These are phyloP conservation scores for Termitomyces sp. DNA, from an alignment of 768 basidiomycete genomes.

Conservation along the genomic window DNA sequence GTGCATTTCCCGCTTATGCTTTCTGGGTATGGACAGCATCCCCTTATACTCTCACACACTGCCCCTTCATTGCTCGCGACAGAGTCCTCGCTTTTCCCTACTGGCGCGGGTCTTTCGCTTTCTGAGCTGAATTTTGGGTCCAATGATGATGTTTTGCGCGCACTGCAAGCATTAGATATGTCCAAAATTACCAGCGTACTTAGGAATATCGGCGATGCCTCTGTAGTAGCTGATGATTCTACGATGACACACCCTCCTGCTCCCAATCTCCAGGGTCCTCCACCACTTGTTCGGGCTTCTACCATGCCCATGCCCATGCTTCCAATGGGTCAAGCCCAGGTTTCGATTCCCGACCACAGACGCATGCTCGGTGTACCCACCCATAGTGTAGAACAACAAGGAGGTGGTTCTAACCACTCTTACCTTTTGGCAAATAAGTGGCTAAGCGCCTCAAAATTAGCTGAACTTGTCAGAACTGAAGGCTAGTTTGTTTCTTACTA, in stretches of 20 bases:
- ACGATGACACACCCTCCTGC: constrained; percentile 7
- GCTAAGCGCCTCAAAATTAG: constrained; percentile 64
- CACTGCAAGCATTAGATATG: constrained; percentile 67
- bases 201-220: constrained; percentile 57
- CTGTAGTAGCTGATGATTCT: constrained; percentile 29
- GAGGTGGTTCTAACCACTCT: constrained; percentile 50
- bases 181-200: constrained; percentile 65
- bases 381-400: constrained; percentile 32
- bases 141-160: constrained; percentile 70
- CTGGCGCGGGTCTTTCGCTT: constrained; percentile 19
- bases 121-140: constrained; percentile 43
- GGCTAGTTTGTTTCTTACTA: constrained; percentile 31
- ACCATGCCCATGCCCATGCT: constrained; percentile 13
- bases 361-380: constrained; percentile 38
- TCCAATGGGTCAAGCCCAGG: not conserved
- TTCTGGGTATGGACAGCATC: constrained; percentile 22
- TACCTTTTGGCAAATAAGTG: constrained; percentile 73
- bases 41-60: constrained; percentile 15
- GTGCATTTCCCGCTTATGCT: constrained; percentile 24
- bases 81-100: constrained; percentile 17
- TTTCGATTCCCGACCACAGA: constrained; percentile 16
- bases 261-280: not conserved
- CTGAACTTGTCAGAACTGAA: constrained; percentile 61
- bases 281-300: constrained; percentile 1
- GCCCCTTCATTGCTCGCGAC: not conserved